Evolutionary conservation across 78 protist genomes (phyloP), one percentile per base, ranked within the genome.

Genomic region (Goniomonas avonlea): DNA sequence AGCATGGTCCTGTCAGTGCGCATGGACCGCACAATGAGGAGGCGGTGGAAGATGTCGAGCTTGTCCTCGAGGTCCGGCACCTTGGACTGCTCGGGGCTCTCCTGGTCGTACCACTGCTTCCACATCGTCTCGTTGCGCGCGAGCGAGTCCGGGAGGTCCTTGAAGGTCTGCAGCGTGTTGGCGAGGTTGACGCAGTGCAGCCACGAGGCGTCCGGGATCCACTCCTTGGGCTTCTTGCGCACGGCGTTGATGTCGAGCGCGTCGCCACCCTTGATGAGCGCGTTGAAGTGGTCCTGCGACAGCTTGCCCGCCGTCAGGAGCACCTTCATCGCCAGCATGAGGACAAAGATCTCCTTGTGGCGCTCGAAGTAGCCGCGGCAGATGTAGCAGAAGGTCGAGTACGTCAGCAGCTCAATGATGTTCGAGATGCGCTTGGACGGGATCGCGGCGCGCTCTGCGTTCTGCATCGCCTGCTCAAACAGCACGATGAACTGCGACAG

Each of bases 141-240:
- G 40, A 93, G n/a, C 23, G 15, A 27, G 59, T 86, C 85, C 37
- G 74, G 80, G 0, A 93, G 80, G 35, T 73, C 73, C 29, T 41
- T 27, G 69, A 90, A 83, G 17, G 5, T 5, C 4, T 45, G 35
- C 5, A 82, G 38, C 27, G 75, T 0, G 9, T 71, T 53, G 20
- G 79, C 34, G 48, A 88, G 60, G 5, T 76, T 68, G 75, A 85
- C 20, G 39, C 78, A 0, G 71, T 90, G 82, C 25, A 85, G 73
- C 96, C 96, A 93, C 34, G 78, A 41, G 1, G 1, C 13, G 39
- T 87, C 93, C 0, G 87, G 77, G 23, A 92, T 17, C 92, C 96
- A 89, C 61, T 32, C 41, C 18, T 23, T 35, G 17, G 90, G 92
- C 81, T 81, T 85, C 43, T 25, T 37, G 43, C 23, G 15, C 37